phyloP scores from a whole-genome alignment of 768 basidiomycete genomes.

The Hydnum rufescens region DNA sequence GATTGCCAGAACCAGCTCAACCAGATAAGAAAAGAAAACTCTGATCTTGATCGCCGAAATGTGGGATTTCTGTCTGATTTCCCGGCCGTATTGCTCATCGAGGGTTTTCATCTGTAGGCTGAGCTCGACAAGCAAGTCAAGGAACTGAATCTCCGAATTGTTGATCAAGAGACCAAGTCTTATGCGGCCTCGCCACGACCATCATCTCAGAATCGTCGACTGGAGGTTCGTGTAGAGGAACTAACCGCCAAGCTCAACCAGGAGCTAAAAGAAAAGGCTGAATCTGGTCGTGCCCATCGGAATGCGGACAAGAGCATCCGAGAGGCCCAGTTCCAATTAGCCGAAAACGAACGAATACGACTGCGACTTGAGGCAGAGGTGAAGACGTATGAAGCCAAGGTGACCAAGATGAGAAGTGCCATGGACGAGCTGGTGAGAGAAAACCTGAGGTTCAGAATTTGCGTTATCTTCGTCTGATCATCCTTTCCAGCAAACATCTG shows the following conservation, averaged over 20 bases:
- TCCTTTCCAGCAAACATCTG: conserved; percentile 37
- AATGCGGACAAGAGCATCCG: conserved; percentile 29
- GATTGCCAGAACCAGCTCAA: conserved; percentile 63
- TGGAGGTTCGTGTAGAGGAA: conserved; percentile 57
- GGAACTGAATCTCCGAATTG: conserved; percentile 62
- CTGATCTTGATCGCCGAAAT: conserved; percentile 57
- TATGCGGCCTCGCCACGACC: conserved; percentile 38
- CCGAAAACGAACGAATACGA: conserved; percentile 43
- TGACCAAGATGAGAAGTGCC: conserved; percentile 33
- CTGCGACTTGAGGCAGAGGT: conserved; percentile 46
- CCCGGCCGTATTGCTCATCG: not conserved
- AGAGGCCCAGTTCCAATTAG: conserved; percentile 34
- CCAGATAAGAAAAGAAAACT: conserved; percentile 60
- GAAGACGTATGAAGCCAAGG: conserved; percentile 35
- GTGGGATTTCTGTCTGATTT: conserved; percentile 22
- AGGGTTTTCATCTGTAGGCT: conserved; percentile 28
- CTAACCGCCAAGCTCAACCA: conserved; percentile 39
- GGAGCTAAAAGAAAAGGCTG: conserved; percentile 27
- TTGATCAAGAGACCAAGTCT: conserved; percentile 65
- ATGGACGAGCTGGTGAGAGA: conserved; percentile 41
- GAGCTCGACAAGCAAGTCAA: conserved; percentile 70
- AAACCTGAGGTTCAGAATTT: conserved; percentile 9
- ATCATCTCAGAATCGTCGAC: conserved; percentile 30
- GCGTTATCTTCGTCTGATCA: not conserved
- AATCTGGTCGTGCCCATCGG: conserved; percentile 18